These are phyloP conservation scores for Polychytrium aggregatum DNA, from an alignment of 192 early-diverging fungal species.

Conservation along the genomic window DNA sequence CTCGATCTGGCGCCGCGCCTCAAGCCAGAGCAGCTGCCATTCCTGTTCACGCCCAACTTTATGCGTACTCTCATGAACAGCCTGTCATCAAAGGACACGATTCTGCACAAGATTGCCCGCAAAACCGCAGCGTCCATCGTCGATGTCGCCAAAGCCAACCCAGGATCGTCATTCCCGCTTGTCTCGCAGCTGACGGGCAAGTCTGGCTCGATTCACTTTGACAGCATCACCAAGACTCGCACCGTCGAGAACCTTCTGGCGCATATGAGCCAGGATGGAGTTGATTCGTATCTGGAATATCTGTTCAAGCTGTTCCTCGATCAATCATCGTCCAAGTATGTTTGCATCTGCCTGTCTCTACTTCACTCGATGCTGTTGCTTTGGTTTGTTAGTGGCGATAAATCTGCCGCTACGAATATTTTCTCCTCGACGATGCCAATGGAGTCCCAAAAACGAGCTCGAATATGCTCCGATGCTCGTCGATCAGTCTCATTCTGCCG, in stretches of 20 bases:
- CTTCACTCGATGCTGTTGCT: too few relatives aligned
- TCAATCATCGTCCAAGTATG: too few relatives aligned
- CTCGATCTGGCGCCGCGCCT: conserved; percentile 50
- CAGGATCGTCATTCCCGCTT: conserved; percentile 61
- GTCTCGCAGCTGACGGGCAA: conserved; percentile 74
- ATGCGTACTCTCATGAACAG: conserved; percentile 82
- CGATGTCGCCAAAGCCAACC: conserved; percentile 49
- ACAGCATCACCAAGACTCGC: conserved; percentile 58
- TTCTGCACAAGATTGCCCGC: conserved; percentile 69
- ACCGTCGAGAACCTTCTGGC: conserved; percentile 68
- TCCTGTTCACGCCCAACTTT: conserved; percentile 72
- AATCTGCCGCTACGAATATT: too few relatives aligned
- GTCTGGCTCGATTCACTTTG: conserved; percentile 57
- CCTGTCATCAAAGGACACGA: conserved; percentile 58
- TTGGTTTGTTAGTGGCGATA: too few relatives aligned
- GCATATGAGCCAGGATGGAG: conserved; percentile 53
- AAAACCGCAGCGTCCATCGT: conserved; percentile 46
- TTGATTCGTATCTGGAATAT: conserved; percentile 61
- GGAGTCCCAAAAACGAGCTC: too few relatives aligned
- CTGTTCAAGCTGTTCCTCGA: conserved; percentile 57
- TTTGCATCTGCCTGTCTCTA: too few relatives aligned
- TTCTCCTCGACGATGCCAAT: too few relatives aligned
- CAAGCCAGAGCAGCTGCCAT: conserved; percentile 43
- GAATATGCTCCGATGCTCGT: background rate
- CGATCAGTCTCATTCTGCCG: background rate